Evolutionary conservation across 305 asterid genomes (phyloP), one percentile per base, ranked within the genome.

Genomic region (Fraxinus sp.): DNA sequence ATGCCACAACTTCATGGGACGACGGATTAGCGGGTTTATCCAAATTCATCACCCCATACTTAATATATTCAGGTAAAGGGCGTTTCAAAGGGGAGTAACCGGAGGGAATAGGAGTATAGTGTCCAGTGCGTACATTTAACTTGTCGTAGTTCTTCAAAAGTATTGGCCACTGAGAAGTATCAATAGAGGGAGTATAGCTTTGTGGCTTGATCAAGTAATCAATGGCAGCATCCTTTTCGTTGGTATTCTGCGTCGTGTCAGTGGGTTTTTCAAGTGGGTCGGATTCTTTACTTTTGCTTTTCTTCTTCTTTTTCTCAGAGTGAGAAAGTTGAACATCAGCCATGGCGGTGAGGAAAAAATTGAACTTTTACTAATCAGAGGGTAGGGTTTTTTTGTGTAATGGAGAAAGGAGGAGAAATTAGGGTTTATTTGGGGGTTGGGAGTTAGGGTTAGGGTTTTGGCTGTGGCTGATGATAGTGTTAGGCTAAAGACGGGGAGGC

Each of bases 1-100:
- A 96, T 0, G 99, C 99, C n/a, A 96, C 99, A 8, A 96, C 99
- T 77, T 96, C 98, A 70, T 94, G 99, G 26, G 98, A 93, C 2
- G 98, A 94, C 0, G 99, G 99, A 44, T 94, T 94, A 0, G 98
- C 90, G 2, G 99, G 99, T 78, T 94, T 93, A 76, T 96, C 99
- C 52, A 96, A 95, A 74, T 94, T 96, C 52, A 96, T 36, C 41
- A 96, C 85, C 77, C 99, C 99, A 78, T 94, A 96, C 81, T 95
- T 93, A 86, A 96, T 91, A 85, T 96, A 96, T 22, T 94, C 97
- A 0, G 86, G 77, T 2, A 93, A 37, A 4, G 99, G 99, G 8
- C 98, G 94, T 66, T 94, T 96, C 66, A 92, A 82, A 7, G 98
- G 99, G 44, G 99, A 91, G 87, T 41, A 92, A 11, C 99, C 99